A percentile compares a stretch with the other conserved stretches of the same genome.
phyloP scores from a whole-genome alignment of 164 flowering plant species.

The Vitis labrusca region DNA sequence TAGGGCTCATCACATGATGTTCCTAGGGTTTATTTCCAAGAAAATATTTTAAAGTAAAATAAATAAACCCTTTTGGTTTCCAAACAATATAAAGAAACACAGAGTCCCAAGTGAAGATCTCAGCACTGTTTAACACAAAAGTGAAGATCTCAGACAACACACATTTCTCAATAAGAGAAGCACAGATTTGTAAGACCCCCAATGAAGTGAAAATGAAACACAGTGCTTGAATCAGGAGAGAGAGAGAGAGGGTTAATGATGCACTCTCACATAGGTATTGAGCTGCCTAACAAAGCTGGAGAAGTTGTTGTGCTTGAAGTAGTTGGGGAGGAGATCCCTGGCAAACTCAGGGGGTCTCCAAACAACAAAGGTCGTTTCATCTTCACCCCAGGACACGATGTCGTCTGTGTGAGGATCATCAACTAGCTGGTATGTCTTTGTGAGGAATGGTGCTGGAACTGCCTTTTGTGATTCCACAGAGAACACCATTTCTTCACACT shows the following conservation, averaged over 20 bases:
- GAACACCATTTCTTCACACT: slow-evolving; percentile 38
- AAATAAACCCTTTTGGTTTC: too few species aligned
- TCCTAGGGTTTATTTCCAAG: too few species aligned
- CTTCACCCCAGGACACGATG: slow-evolving; percentile 60
- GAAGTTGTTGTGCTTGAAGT: slow-evolving; percentile 73
- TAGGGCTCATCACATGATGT: too few species aligned
- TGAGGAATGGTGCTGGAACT: slow-evolving; percentile 57
- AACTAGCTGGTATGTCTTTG: slow-evolving; percentile 57
- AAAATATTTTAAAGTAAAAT: too few species aligned
- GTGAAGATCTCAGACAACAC: slow-evolving; percentile 1
- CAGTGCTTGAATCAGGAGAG: background rate
- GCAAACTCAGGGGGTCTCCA: slow-evolving; percentile 66
- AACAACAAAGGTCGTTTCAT: slow-evolving; percentile 49
- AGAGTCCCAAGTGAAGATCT: too few species aligned
- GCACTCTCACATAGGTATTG: slow-evolving; percentile 50
- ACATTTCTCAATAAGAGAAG: background rate
- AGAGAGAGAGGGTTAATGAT: background rate
- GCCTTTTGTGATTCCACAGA: slow-evolving; percentile 37
- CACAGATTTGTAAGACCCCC: slow-evolving; percentile 2
- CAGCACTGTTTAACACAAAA: background rate
- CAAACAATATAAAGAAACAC: too few species aligned
- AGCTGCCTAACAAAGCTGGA: slow-evolving; percentile 71
- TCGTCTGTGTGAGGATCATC: slow-evolving; percentile 52
- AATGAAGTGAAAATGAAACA: background rate
- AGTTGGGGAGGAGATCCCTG: slow-evolving; percentile 50